Evolutionary conservation across 2,329 filamentous ascomycete species (phyloP).

Genomic region (Ambrosiella beaveri): DNA sequence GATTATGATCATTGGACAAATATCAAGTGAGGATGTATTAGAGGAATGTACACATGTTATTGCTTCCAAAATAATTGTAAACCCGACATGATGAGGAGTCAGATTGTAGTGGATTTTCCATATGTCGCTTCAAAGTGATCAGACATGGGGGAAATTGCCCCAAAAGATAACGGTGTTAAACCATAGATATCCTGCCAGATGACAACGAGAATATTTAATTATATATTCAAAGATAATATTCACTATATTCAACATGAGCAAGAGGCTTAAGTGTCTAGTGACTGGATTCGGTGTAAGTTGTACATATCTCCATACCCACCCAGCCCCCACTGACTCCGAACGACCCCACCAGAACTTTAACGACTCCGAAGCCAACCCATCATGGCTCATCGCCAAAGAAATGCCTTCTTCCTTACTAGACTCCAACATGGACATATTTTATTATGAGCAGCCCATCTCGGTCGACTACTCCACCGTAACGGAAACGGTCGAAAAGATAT

Average conservation of each 20-base stretch:
- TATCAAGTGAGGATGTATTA: no score
- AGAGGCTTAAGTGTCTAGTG: background rate
- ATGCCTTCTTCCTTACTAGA: background rate
- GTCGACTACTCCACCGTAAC: background rate
- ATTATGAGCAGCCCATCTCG: background rate
- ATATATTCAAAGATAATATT: no score
- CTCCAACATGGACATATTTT: background rate
- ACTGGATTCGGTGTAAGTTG: constrained; percentile 1
- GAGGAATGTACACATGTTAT: no score
- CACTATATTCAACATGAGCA: background rate
- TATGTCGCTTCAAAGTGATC: no score
- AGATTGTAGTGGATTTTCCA: no score
- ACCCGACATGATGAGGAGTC: no score
- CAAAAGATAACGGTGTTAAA: no score
- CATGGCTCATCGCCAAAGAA: background rate
- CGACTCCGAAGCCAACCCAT: background rate
- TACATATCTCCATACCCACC: background rate
- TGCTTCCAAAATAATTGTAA: no score
- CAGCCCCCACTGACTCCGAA: background rate
- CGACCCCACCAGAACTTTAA: background rate
- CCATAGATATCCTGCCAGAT: no score
- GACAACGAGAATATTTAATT: no score
- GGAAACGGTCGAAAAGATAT: background rate
- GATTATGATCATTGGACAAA: no score
- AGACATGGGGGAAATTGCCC: no score